phyloP scores from a whole-genome alignment of 1,139 yeast genomes.

The Suhomyces taliae region DNA sequence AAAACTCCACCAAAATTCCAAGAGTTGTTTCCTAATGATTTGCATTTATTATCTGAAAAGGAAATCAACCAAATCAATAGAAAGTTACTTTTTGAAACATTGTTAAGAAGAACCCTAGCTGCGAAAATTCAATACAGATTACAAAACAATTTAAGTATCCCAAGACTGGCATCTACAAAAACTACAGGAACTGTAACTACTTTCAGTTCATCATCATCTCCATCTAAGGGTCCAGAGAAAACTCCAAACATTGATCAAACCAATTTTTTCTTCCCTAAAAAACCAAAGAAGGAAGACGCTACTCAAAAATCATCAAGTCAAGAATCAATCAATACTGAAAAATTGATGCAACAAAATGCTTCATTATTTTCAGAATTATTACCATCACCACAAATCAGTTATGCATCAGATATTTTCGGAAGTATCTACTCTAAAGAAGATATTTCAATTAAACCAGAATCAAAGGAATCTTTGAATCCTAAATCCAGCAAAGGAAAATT shows the following conservation, averaged over 20 bases:
- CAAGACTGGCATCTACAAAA: conserved; percentile 12
- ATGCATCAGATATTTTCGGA: conserved; percentile 33
- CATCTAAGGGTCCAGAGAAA: neutral
- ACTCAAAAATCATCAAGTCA: conserved; percentile 14
- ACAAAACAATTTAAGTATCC: conserved; percentile 13
- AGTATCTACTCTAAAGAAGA: conserved; percentile 12
- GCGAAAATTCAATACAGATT: conserved; percentile 44
- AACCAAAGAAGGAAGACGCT: neutral
- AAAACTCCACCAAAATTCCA: conserved; percentile 28
- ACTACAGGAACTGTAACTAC: conserved; percentile 5
- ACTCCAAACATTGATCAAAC: neutral
- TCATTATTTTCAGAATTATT: conserved; percentile 34
- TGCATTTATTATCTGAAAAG: conserved; percentile 19
- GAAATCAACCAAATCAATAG: conserved; percentile 34
- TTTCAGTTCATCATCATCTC: conserved; percentile 3
- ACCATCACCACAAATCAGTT: conserved; percentile 44
- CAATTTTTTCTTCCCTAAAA: neutral
- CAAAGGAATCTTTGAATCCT: neutral
- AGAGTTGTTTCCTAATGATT: conserved; percentile 33
- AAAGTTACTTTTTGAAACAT: conserved; percentile 36
- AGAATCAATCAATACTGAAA: conserved; percentile 32
- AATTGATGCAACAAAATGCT: conserved; percentile 33
- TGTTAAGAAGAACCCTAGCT: conserved; percentile 43
- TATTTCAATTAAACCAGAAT: neutral
- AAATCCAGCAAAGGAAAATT: neutral